Evolutionary conservation across 2,329 filamentous ascomycete genomes (phyloP).

Genomic region (Diaporthe ilicicola): DNA sequence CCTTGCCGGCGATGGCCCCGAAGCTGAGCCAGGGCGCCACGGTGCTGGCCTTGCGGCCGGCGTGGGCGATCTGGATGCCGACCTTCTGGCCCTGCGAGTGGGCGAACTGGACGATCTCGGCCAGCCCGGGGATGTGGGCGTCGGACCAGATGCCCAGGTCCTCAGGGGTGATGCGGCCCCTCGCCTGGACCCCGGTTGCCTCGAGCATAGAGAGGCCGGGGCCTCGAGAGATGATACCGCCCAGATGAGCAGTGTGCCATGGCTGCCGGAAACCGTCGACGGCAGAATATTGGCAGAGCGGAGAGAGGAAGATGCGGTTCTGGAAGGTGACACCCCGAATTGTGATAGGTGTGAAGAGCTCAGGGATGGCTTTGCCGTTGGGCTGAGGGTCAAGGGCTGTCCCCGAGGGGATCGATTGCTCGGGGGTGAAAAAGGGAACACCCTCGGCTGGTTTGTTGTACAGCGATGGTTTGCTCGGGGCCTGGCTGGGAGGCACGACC

Average conservation of each 20-base stretch:
- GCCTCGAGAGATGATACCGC: slow-evolving; percentile 47
- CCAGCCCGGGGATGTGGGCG: slow-evolving; percentile 46
- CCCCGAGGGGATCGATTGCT: slow-evolving; percentile 49
- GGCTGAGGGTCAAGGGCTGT: slow-evolving; percentile 47
- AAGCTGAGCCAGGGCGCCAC: slow-evolving; percentile 64
- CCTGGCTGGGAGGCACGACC: slow-evolving; percentile 27
- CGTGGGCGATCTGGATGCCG: slow-evolving; percentile 76
- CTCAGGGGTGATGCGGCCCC: slow-evolving; percentile 48
- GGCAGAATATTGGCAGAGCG: slow-evolving; percentile 58
- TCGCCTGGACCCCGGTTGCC: slow-evolving; percentile 41
- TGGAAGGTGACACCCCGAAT: slow-evolving; percentile 53
- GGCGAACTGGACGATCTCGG: slow-evolving; percentile 49
- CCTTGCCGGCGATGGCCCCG: slow-evolving; percentile 60
- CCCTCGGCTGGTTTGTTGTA: slow-evolving; percentile 40
- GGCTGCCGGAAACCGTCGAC: slow-evolving; percentile 51
- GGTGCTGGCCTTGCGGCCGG: slow-evolving; percentile 65
- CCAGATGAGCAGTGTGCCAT: slow-evolving; percentile 52
- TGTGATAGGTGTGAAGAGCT: slow-evolving; percentile 53
- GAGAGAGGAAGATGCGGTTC: slow-evolving; percentile 56
- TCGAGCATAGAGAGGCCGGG: slow-evolving; percentile 44
- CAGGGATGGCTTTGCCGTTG: slow-evolving; percentile 44
- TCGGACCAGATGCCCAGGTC: slow-evolving; percentile 48
- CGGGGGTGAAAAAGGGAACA: slow-evolving; percentile 53
- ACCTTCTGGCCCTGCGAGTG: slow-evolving; percentile 68
- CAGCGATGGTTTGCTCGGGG: background rate